Evolutionary conservation across 306 rosid genomes (phyloP).

Genomic region (Casuarina cunninghamiana): DNA sequence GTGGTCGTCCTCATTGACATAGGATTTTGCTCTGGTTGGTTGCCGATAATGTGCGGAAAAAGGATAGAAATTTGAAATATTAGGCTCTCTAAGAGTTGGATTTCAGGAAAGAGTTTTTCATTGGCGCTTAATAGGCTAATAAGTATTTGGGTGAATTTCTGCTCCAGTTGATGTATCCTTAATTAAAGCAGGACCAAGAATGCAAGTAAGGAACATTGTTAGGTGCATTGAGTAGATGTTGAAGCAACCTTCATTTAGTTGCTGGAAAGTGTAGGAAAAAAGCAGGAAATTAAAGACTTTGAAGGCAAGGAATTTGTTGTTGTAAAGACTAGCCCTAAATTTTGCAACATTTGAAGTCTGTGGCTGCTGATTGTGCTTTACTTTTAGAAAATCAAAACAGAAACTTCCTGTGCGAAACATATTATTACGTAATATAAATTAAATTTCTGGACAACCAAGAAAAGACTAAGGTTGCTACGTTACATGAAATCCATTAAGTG

Average conservation of each 20-base stretch:
- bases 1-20: neutral
- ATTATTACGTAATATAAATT: neutral
- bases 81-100: neutral
- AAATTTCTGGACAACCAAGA: neutral
- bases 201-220: neutral
- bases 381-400: neutral
- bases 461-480: neutral
- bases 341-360: neutral
- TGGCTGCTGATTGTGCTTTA: neutral
- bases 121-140: neutral
- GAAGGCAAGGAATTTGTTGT: neutral
- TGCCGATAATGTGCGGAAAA: neutral
- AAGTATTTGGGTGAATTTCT: neutral
- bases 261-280: neutral
- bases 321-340: neutral
- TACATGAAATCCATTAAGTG: neutral
- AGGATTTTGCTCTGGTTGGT: neutral
- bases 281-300: neutral
- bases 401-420: neutral
- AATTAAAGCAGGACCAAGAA: neutral
- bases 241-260: neutral
- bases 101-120: neutral
- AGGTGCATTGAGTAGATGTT: slow-evolving; percentile 1
- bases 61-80: neutral
- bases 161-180: neutral